A percentile compares a stretch with the other conserved stretches of the same genome.
These are phyloP conservation scores for Parvularia atlantis DNA, from an alignment of 78 protist genomes.

Conservation along the genomic window DNA sequence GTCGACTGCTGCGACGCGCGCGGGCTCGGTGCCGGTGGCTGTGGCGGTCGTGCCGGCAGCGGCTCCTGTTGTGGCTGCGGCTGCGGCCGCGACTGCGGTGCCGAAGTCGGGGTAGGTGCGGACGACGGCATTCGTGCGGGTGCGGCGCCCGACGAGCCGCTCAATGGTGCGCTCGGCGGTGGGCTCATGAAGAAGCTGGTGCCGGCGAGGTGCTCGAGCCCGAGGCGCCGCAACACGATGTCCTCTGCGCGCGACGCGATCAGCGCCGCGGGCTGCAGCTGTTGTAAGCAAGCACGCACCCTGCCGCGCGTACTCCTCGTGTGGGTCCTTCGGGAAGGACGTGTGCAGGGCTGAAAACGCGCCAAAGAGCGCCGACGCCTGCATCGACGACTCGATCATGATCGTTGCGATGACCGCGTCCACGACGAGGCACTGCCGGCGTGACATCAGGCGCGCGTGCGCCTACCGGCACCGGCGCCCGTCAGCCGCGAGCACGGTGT, in stretches of 20 bases:
- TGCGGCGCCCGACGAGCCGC: too few relatives aligned
- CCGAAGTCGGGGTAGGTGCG: too few relatives aligned
- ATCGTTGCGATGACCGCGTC: slow-evolving; percentile 71
- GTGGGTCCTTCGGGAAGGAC: slow-evolving; percentile 55
- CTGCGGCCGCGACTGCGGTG: too few relatives aligned
- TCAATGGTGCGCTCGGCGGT: too few relatives aligned
- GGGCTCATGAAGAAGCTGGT: too few relatives aligned
- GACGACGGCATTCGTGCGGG: too few relatives aligned
- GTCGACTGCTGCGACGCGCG: too few relatives aligned
- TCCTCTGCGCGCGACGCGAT: not conserved
- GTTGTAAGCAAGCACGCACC: not conserved
- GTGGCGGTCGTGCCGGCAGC: too few relatives aligned
- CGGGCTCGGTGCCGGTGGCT: too few relatives aligned
- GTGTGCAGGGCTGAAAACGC: slow-evolving; percentile 22
- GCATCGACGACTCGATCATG: slow-evolving; percentile 57
- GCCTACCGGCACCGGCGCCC: slow-evolving; percentile 57
- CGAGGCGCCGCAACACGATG: slow-evolving; percentile 7
- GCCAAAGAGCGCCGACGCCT: slow-evolving; percentile 14
- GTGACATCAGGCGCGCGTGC: slow-evolving; percentile 71
- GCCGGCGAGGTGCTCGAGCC: not conserved
- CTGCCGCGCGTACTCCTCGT: slow-evolving; percentile 16
- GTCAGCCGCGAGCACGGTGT: not conserved
- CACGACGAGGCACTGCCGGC: slow-evolving; percentile 20
- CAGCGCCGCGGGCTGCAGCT: not conserved
- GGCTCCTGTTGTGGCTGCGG: too few relatives aligned